Percentiles rank a stretch among this genome's conserved stretches.
phyloP scores from a whole-genome alignment of 306 rosid species.

The Castanea mollissima region DNA sequence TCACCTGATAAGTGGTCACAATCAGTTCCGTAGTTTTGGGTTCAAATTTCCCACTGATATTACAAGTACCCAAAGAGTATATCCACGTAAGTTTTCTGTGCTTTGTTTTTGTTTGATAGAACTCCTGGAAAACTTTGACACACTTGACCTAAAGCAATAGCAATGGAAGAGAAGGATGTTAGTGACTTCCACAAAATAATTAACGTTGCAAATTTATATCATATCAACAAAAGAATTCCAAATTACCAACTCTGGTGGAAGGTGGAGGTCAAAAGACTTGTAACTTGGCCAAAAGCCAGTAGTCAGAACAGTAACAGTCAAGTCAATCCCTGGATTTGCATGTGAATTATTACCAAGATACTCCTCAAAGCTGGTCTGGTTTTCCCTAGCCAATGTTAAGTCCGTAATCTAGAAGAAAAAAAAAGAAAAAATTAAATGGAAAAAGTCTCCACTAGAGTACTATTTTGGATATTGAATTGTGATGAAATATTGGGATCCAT shows the following conservation, averaged over 20 bases:
- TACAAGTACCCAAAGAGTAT: constrained; percentile 81
- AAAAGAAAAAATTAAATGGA: background rate
- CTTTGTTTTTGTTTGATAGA: constrained; percentile 59
- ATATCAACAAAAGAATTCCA: background rate
- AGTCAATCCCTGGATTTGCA: constrained; percentile 66
- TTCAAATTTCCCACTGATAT: constrained; percentile 69
- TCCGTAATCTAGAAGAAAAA: constrained; percentile 51
- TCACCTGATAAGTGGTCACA: constrained; percentile 79
- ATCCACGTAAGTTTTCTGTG: constrained; percentile 88
- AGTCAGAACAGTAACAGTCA: constrained; percentile 77
- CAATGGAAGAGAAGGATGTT: background rate
- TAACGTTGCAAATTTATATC: background rate
- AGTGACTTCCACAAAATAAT: background rate
- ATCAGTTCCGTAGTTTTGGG: constrained; percentile 65
- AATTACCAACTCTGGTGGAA: constrained; percentile 84
- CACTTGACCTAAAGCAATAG: constrained; percentile 60
- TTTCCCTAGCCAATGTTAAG: constrained; percentile 69
- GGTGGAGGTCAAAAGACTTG: constrained; percentile 70
- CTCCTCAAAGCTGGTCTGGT: constrained; percentile 65
- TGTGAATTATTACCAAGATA: constrained; percentile 46
- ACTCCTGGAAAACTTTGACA: constrained; percentile 75
- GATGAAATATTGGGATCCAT: background rate
- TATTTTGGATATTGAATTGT: background rate
- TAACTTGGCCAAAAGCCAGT: constrained; percentile 94
- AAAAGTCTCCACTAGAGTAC: background rate